These are phyloP conservation scores for Graphilbum sp. DNA, from an alignment of 2,329 filamentous ascomycete genomes.

Conservation along the genomic window DNA sequence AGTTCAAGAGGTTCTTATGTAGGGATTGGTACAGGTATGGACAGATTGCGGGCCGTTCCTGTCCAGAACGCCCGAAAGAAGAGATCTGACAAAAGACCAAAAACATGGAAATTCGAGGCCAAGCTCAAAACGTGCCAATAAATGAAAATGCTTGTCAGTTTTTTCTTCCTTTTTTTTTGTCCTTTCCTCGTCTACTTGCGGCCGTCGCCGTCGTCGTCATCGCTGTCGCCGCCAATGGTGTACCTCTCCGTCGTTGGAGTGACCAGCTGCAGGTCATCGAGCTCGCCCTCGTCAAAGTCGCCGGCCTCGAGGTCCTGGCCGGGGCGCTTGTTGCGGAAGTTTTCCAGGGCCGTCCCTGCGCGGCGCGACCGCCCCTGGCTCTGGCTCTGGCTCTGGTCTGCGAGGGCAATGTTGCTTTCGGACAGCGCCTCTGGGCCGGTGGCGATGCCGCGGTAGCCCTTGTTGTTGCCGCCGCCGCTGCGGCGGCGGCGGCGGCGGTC, in stretches of 20 bases:
- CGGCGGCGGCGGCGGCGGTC: constrained; percentile 35
- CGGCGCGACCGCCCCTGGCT: constrained; percentile 9
- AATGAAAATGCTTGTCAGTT: too few relatives aligned
- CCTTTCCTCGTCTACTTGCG: neutral
- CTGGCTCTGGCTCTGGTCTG: constrained; percentile 10
- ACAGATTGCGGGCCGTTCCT: too few relatives aligned
- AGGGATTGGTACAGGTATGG: too few relatives aligned
- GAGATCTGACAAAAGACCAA: too few relatives aligned
- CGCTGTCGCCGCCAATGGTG: constrained; percentile 39
- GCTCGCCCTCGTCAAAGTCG: constrained; percentile 49
- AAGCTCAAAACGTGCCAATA: too few relatives aligned
- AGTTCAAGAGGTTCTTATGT: too few relatives aligned
- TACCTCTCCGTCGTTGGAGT: constrained; percentile 35
- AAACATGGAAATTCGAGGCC: too few relatives aligned
- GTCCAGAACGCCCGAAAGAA: too few relatives aligned
- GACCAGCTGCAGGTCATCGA: constrained; percentile 41
- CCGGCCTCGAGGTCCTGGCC: constrained; percentile 41
- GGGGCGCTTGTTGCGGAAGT: constrained; percentile 28
- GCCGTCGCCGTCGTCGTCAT: neutral
- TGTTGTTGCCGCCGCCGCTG: too few relatives aligned
- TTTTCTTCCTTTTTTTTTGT: too few relatives aligned
- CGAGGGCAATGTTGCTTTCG: constrained; percentile 6
- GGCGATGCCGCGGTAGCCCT: constrained; percentile 35
- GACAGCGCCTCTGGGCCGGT: constrained; percentile 18
- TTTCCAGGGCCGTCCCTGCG: constrained; percentile 25